Conservation (phyloP, 2,329 filamentous ascomycete genomes). For the Myrmaecium sp. region DNA sequence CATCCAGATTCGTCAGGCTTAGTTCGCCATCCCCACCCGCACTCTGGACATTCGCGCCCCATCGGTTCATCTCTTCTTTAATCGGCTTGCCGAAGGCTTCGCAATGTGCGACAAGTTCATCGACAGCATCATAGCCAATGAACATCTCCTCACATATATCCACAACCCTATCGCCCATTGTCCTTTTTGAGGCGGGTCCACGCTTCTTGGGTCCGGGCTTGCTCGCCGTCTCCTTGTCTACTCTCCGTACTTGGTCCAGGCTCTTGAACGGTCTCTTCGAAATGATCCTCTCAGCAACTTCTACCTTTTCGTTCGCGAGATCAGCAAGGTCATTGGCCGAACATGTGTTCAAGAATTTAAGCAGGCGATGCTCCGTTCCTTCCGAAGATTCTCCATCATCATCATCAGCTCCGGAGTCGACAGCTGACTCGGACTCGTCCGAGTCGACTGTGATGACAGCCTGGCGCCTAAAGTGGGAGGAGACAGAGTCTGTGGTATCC, state of each 20-base stretch:
- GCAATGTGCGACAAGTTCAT: constrained; percentile 62
- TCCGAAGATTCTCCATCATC: constrained; percentile 15
- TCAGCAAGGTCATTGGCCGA: constrained; percentile 61
- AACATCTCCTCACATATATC: constrained; percentile 57
- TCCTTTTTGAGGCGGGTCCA: too few relatives aligned
- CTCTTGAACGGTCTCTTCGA: constrained; percentile 56
- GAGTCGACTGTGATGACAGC: constrained; percentile 18
- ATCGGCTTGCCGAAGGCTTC: constrained; percentile 54
- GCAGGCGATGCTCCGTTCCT: constrained; percentile 37
- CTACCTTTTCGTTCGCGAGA: constrained; percentile 57
- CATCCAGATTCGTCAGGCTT: constrained; percentile 38
- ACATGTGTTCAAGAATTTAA: constrained; percentile 73
- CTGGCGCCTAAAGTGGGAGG: constrained; percentile 9
- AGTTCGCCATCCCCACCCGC: constrained; percentile 41
- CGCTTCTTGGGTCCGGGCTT: constrained; percentile 23
- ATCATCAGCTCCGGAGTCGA: constrained; percentile 24
- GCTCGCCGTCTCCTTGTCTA: constrained; percentile 34
- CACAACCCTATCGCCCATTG: constrained; percentile 49
- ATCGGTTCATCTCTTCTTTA: constrained; percentile 45
- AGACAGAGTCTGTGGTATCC: constrained; percentile 8
- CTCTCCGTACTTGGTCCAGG: constrained; percentile 47
- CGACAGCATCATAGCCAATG: constrained; percentile 65
- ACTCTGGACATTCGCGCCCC: constrained; percentile 47
- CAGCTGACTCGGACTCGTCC: constrained; percentile 27
- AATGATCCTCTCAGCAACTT: constrained; percentile 52